Evolutionary conservation across 2,329 filamentous ascomycete genomes (phyloP).

Genomic region (Plectosphaerella sp.): DNA sequence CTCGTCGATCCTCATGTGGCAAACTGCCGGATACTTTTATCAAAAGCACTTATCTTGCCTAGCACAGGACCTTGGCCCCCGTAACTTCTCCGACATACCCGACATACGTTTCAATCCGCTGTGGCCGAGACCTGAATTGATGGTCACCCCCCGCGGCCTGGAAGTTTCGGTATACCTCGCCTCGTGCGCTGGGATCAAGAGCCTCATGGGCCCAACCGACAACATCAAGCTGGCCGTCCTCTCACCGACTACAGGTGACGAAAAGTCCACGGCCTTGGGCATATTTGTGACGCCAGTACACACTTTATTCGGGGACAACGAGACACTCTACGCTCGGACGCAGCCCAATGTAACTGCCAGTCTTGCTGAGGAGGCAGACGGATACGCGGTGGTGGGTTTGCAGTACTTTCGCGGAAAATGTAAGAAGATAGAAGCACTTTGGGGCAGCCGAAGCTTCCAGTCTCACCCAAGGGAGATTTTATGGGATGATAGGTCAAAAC

Average conservation of each 20-base stretch:
- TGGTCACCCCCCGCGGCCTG: not conserved
- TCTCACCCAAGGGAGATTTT: too few relatives aligned
- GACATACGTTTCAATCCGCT: not conserved
- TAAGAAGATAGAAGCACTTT: not conserved
- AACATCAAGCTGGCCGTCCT: not conserved
- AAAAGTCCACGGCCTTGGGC: not conserved
- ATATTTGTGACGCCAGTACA: not conserved
- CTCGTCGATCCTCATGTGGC: not conserved
- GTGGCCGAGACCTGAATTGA: not conserved
- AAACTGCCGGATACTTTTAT: not conserved
- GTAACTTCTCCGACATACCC: not conserved
- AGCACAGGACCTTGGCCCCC: not conserved
- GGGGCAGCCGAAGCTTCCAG: too few relatives aligned
- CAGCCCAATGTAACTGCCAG: not conserved
- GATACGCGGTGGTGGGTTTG: too few relatives aligned
- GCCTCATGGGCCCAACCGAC: not conserved
- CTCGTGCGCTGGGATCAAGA: not conserved
- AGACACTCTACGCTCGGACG: not conserved
- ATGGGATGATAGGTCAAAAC: not conserved
- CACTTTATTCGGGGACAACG: not conserved
- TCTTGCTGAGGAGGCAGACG: too few relatives aligned
- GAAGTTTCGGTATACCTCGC: not conserved
- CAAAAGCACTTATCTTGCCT: not conserved
- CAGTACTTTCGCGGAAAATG: not conserved
- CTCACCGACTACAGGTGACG: not conserved